These are phyloP conservation scores for Helichrysum umbraculigerum DNA, from an alignment of 129 eudicot species.

Conservation along the genomic window DNA sequence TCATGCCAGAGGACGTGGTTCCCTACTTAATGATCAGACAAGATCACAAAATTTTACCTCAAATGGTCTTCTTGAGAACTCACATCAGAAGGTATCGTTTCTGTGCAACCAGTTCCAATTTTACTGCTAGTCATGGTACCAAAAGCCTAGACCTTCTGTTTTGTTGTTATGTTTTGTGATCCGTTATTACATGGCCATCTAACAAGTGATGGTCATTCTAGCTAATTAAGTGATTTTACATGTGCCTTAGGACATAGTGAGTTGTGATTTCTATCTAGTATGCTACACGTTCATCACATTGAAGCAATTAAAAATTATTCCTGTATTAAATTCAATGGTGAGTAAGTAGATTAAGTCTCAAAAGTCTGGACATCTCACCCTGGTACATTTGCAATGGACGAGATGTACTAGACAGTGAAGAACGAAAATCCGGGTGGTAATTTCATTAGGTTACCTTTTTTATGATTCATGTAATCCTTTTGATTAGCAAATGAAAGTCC, in stretches of 20 bases:
- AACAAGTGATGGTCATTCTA: not conserved
- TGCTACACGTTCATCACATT: not conserved
- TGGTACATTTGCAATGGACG: not conserved
- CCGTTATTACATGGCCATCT: conserved; percentile 3
- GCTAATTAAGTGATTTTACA: not conserved
- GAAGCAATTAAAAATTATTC: conserved; percentile 1
- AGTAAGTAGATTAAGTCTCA: conserved; percentile 4
- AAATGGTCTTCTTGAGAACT: conserved; percentile 74
- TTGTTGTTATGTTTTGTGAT: conserved; percentile 7
- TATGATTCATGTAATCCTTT: not conserved
- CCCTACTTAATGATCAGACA: conserved; percentile 58
- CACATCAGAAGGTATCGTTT: conserved; percentile 52
- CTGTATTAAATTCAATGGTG: not conserved
- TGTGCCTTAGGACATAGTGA: not conserved
- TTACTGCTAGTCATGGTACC: conserved; percentile 9
- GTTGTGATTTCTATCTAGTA: not conserved
- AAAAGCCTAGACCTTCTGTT: not conserved
- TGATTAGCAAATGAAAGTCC: not conserved
- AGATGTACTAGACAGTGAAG: conserved; percentile 1
- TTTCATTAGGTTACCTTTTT: not conserved
- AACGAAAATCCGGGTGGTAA: not conserved
- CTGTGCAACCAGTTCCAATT: conserved; percentile 8
- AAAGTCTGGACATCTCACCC: not conserved
- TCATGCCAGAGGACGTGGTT: conserved; percentile 80
- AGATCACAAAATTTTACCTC: conserved; percentile 46